Evolutionary conservation across 2,329 filamentous ascomycete species (phyloP), one percentile per base, ranked within the genome.

Genomic region (Sclerotinia trifoliorum): DNA sequence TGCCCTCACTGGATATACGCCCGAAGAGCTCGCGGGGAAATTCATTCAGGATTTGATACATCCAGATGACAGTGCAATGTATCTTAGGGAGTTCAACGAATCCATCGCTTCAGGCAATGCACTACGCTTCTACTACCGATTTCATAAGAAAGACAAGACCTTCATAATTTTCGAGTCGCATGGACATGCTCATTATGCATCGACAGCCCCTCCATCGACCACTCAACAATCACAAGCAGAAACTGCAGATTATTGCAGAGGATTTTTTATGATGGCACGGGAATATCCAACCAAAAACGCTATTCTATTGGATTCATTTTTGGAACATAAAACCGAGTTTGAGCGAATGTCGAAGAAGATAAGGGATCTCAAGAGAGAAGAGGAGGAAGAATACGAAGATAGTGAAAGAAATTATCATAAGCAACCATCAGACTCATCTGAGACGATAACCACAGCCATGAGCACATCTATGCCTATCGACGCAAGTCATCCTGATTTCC

Each of bases 261-360:
- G 94, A 49, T 92, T 97, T 74, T 97, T 97, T 78, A 91, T 98
- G 83, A 94, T 96, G 88, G 89, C 92, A 11, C 86, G 94, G 26
- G 92, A 92, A 1, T 97, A 97, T 78, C 93, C 93, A 6, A 96
- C 91, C 42, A 94, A 91, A 80, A 96, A 94, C 76, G 90, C 93
- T 1, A 87, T 86, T 4, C 83, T 97, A 15, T 83, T 97, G 26
- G 94, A 98, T 80, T 96, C 93, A 0, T 97, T 97, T 75, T 83
- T 98, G 39, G 94, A 98, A 78, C 94, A 97, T 81, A 97, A 97
- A 80, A 94, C 97, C 66, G 94, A 97, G 78, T 97, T 97, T 75
- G 93, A 97, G 80, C 87, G 94, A 5, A 80, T 98, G 61, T 88
- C 88, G 75, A 90, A 92, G 74, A 88, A 92, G 55, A 96, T 98